Percentiles rank a stretch among this genome's conserved stretches.
Evolutionary conservation across 192 early-diverging fungal species (phyloP).

Genomic region (Coemansia sp.): DNA sequence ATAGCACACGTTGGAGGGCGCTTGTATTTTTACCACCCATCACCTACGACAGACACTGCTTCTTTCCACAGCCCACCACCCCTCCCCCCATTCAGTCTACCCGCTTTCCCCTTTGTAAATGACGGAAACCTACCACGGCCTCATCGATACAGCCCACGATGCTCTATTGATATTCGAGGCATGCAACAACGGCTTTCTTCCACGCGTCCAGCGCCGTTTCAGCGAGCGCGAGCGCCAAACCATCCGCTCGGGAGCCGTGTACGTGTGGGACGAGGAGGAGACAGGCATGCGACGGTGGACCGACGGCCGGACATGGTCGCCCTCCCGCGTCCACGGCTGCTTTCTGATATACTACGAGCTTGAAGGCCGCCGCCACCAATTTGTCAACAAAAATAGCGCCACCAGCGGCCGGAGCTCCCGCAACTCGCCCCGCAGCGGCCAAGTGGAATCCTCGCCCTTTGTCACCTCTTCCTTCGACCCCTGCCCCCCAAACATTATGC

Average conservation of each 20-base stretch:
- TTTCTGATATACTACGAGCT: constrained; percentile 89
- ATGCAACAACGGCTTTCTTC: constrained; percentile 65
- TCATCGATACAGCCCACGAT: constrained; percentile 81
- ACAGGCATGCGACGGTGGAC: constrained; percentile 90
- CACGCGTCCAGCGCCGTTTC: constrained; percentile 74
- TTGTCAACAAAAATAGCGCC: constrained; percentile 32
- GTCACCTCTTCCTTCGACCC: constrained; percentile 25
- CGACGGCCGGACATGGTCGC: constrained; percentile 85
- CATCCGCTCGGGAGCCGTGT: constrained; percentile 80
- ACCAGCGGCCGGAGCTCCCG: constrained; percentile 29
- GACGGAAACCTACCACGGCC: constrained; percentile 78
- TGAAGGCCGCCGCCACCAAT: constrained; percentile 59
- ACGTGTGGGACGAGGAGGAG: constrained; percentile 89
- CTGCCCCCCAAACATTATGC: constrained; percentile 45
- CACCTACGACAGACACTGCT: no score
- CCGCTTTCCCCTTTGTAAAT: constrained; percentile 15
- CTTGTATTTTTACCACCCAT: not conserved
- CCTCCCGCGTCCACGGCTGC: constrained; percentile 78
- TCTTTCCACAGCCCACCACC: no score
- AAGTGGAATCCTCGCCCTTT: constrained; percentile 12
- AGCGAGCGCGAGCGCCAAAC: constrained; percentile 77
- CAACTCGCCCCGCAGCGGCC: constrained; percentile 21
- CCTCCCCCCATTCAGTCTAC: no score
- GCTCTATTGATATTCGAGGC: constrained; percentile 89
- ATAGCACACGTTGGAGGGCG: not conserved